Evolutionary conservation across 768 basidiomycete species (phyloP).

Genomic region (Nevesoporus exiguus): DNA sequence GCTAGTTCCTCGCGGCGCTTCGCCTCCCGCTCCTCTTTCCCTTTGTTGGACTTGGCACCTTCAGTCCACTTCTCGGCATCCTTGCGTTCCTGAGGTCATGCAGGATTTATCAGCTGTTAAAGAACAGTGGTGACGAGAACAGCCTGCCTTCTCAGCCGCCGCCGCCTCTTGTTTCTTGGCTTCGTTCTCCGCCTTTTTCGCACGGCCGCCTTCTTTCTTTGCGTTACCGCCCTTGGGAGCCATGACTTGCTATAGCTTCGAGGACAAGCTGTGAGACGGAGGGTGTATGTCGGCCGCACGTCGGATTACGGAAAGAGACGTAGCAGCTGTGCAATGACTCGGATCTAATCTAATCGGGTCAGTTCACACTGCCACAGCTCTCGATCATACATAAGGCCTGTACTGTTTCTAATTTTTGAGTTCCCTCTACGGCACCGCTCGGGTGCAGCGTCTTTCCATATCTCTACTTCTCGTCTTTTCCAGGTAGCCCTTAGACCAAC

Average conservation of each 20-base stretch:
- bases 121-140: not conserved
- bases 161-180: slow-evolving; percentile 69
- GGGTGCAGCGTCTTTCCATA: not conserved
- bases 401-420: not conserved
- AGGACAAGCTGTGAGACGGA: slow-evolving; percentile 6
- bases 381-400: slow-evolving; percentile 7
- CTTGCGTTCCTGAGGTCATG: slow-evolving; percentile 55
- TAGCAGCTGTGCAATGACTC: slow-evolving; percentile 20
- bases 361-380: slow-evolving; percentile 24
- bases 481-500: not conserved
- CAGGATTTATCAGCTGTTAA: slow-evolving; percentile 1
- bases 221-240: slow-evolving; percentile 85
- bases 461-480: not conserved
- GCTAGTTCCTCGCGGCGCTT: slow-evolving; percentile 79
- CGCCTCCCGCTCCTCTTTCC: slow-evolving; percentile 71
- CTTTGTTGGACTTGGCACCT: slow-evolving; percentile 62
- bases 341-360: slow-evolving; percentile 22
- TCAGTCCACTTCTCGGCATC: slow-evolving; percentile 69
- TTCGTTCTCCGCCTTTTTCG: slow-evolving; percentile 92
- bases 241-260: slow-evolving; percentile 46
- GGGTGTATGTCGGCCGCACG: not conserved
- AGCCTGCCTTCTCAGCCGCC: slow-evolving; percentile 54
- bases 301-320: not conserved
- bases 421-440: not conserved
- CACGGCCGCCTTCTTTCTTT: slow-evolving; percentile 88